Percentiles rank a stretch among this genome's conserved stretches.
phyloP scores from a whole-genome alignment of 345 rosid species.

The Turritis glabra region DNA sequence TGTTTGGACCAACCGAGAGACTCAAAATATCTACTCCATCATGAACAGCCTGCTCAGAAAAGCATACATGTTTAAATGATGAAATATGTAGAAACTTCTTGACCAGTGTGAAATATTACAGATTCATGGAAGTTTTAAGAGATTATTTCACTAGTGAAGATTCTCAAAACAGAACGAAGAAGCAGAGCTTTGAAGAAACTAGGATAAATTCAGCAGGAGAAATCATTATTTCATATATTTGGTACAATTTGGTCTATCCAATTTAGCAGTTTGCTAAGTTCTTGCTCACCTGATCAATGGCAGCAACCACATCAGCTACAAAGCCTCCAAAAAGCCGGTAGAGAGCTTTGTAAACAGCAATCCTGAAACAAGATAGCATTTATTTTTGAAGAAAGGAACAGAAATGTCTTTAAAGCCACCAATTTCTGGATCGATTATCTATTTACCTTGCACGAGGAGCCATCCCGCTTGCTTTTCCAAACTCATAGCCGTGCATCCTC shows the following conservation, averaged over 20 bases:
- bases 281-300: constrained; percentile 83
- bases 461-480: constrained; percentile 99
- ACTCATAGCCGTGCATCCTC: constrained; percentile 89
- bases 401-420: not conserved
- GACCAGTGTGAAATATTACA: not conserved
- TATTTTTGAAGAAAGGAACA: constrained; percentile 4
- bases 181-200: not conserved
- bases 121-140: not conserved
- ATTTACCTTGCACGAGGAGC: constrained; percentile 97
- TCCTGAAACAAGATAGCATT: constrained; percentile 45
- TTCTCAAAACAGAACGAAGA: constrained; percentile 19
- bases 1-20: constrained; percentile 94
- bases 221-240: not conserved
- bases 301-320: constrained; percentile 98
- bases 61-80: constrained; percentile 2
- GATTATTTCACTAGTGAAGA: not conserved
- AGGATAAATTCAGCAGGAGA: not conserved
- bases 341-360: constrained; percentile 95
- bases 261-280: constrained; percentile 1
- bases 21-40: constrained; percentile 98
- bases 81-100: not conserved
- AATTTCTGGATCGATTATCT: not conserved
- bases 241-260: constrained; percentile 1
- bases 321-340: constrained; percentile 97
- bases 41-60: constrained; percentile 82